Conservation (phyloP, 2,329 filamentous ascomycete genomes). For the Acrodontium crateriforme region DNA sequence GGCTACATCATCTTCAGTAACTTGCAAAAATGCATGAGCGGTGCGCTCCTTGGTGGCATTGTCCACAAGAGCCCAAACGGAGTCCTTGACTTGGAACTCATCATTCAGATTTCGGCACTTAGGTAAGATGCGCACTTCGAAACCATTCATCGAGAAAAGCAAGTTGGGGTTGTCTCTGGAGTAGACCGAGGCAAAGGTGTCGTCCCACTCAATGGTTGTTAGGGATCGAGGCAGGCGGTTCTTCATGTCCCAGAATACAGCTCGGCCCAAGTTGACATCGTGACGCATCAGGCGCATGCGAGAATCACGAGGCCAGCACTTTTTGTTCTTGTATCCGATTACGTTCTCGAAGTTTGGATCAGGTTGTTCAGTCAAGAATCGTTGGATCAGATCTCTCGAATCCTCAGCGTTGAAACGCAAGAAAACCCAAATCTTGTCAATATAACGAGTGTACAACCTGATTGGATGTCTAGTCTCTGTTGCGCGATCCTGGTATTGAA, state of each 20-base stretch:
- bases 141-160: slow-evolving; percentile 94
- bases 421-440: slow-evolving; percentile 98
- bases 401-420: slow-evolving; percentile 88
- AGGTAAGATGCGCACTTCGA: slow-evolving; percentile 89
- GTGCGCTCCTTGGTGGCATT: slow-evolving; percentile 95
- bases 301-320: slow-evolving; percentile 96
- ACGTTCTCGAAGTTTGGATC: slow-evolving; percentile 99
- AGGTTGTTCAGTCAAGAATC: slow-evolving; percentile 93
- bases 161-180: slow-evolving; percentile 95
- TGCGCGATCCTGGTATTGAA: slow-evolving; percentile 88
- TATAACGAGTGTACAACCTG: slow-evolving; percentile 91
- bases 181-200: slow-evolving; percentile 96
- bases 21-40: slow-evolving; percentile 91
- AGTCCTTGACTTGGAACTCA: slow-evolving; percentile 94
- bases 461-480: slow-evolving; percentile 92
- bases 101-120: slow-evolving; percentile 93
- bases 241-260: slow-evolving; percentile 98
- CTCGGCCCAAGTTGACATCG: slow-evolving; percentile 92
- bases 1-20: slow-evolving; percentile 93
- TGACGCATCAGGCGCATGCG: slow-evolving; percentile 98
- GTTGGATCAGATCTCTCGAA: slow-evolving; percentile 87
- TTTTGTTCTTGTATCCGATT: slow-evolving; percentile 98
- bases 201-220: slow-evolving; percentile 97
- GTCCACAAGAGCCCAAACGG: slow-evolving; percentile 93
- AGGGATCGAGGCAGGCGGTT: slow-evolving; percentile 88